Conservation (phyloP, 2,329 filamentous ascomycete genomes). For the Penicillium sp. region DNA sequence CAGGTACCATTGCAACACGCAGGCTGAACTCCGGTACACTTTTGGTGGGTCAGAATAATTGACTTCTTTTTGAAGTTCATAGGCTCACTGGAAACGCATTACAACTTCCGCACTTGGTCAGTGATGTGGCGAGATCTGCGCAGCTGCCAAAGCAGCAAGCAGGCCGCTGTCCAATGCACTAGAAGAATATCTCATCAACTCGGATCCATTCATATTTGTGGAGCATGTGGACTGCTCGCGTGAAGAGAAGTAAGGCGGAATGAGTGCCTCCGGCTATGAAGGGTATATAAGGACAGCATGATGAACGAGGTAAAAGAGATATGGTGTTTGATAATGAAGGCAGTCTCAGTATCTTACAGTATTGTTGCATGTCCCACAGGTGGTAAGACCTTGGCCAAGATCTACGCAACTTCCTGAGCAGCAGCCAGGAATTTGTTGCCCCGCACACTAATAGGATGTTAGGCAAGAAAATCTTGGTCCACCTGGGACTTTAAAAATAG, state of each 20-base stretch:
- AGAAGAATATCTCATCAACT: not conserved
- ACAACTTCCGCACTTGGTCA: constrained; percentile 9
- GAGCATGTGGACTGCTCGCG: not conserved
- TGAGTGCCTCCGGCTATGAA: too few species aligned
- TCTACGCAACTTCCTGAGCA: constrained; percentile 12
- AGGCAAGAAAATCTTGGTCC: not conserved
- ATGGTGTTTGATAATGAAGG: too few species aligned
- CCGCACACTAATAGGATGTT: constrained; percentile 1
- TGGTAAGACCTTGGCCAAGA: not conserved
- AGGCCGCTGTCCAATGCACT: constrained; percentile 13
- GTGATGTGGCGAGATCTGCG: constrained; percentile 10
- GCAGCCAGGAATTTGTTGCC: constrained; percentile 10
- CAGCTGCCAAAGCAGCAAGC: constrained; percentile 16
- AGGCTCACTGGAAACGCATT: not conserved
- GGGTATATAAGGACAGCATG: too few species aligned
- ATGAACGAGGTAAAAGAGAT: too few species aligned
- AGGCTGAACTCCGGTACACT: constrained; percentile 10
- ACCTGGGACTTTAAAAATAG: too few species aligned
- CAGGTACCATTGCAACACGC: constrained; percentile 12
- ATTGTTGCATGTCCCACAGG: constrained; percentile 8
- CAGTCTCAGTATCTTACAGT: not conserved
- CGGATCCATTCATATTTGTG: not conserved
- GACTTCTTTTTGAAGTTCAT: not conserved
- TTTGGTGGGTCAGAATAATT: not conserved
- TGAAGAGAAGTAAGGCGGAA: not conserved